Evolutionary conservation across 1,284 basidiomycete species (phyloP).

Genomic region (Austroboletus niveus): DNA sequence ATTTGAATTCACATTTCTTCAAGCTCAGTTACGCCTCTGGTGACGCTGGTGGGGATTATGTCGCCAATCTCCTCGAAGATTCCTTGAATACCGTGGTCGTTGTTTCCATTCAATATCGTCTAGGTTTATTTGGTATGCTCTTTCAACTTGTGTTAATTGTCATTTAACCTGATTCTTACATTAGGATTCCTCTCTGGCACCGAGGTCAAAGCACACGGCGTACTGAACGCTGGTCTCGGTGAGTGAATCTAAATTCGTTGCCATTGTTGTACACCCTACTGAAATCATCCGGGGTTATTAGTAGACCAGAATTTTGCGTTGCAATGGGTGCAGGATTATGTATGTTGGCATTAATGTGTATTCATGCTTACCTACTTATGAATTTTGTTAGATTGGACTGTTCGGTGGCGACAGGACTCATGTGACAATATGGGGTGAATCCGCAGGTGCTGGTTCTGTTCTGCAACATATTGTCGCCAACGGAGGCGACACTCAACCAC

Average conservation of each 20-base stretch:
- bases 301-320: conserved; percentile 16
- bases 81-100: conserved; percentile 33
- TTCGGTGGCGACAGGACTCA: too few relatives aligned
- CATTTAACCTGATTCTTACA: neutral
- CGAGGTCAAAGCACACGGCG: conserved; percentile 26
- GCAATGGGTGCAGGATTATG: too few relatives aligned
- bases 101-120: conserved; percentile 36
- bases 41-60: conserved; percentile 9
- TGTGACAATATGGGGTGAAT: too few relatives aligned
- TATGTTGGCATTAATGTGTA: too few relatives aligned
- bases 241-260: conserved; percentile 1
- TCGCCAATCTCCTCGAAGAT: conserved; percentile 14
- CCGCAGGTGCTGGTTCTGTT: too few relatives aligned
- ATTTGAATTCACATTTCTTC: neutral
- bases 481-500: too few relatives aligned
- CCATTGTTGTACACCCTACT: neutral
- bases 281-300: neutral
- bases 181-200: conserved; percentile 31
- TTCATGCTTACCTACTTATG: too few relatives aligned
- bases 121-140: conserved; percentile 22
- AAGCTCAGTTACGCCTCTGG: conserved; percentile 6
- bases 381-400: too few relatives aligned
- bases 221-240: conserved; percentile 33
- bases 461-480: too few relatives aligned
- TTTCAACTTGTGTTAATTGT: neutral